Evolutionary conservation across 768 basidiomycete genomes (phyloP), one percentile per base, ranked within the genome.

Genomic region (Clavulina sp.): DNA sequence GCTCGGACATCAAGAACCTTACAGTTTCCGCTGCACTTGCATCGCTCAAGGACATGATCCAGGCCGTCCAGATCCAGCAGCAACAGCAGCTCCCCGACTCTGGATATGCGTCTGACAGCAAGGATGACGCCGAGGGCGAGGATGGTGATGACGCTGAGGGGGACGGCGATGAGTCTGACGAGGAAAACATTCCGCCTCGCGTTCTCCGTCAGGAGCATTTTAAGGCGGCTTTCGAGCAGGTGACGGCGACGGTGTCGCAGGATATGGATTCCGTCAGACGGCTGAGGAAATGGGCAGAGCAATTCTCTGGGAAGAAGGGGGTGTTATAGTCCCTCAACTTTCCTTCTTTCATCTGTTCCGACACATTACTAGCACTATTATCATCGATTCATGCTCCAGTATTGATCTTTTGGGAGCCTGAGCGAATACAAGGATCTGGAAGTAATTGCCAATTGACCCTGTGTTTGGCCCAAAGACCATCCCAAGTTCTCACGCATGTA

Each of bases 1-100:
- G 48, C 6, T 49, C 48, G 30, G 48, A 49, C 30, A 26, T 49
- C 48, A 49, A 49, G 30, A 26, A 49, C 23, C 28, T 49, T 7
- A 23, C 24, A 4, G 28, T 49, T 23, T 16, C 28, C 33, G 48
- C 48, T 24, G 48, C 48, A 13, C 48, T 49, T 19, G 48, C 48
- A 18, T 26, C 48, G n/a, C 24, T 49, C 33, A 30, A 49, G 30
- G 48, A 49, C 24, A 49, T 38, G 34, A 9, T 9, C 34, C 9
- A 38, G 9, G 19, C 34, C 9, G 19, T 38, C n/a, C n/a, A n/a
- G n/a, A 38, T 38, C 34, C 34, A 19, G 34, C 9, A 38, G 9
- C 34, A 38, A 38, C 9, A 38, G 19, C 48, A 49, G 18, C 18
- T 4, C 48, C 44, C 34, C 9, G 34, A n/a, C 9, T n/a, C 34